phyloP scores from a whole-genome alignment of 495 filamentous ascomycete genomes.

The Neurospora sp. region DNA sequence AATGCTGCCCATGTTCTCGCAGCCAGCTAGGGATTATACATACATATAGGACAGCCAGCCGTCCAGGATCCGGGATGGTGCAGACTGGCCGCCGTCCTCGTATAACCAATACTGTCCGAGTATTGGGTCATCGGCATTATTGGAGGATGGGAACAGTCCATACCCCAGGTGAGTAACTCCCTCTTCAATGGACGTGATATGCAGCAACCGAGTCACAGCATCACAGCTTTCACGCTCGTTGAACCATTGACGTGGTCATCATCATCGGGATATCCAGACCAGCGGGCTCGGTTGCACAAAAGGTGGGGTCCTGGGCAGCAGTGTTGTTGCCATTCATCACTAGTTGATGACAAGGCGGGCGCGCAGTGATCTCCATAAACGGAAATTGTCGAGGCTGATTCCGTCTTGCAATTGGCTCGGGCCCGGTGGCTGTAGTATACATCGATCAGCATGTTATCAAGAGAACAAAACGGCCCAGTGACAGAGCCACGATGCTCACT shows the following conservation, averaged over 20 bases:
- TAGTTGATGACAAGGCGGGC: not conserved
- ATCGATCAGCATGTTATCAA: not conserved
- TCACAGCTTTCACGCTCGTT: not conserved
- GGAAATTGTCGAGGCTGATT: slow-evolving; percentile 11
- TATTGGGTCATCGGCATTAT: not conserved
- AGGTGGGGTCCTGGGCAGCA: not conserved
- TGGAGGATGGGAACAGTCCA: not conserved
- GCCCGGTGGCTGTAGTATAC: not conserved
- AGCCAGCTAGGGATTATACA: not conserved
- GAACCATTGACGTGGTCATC: not conserved
- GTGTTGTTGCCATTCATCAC: not conserved
- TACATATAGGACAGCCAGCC: not conserved
- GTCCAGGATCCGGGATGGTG: not conserved
- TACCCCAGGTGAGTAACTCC: not conserved
- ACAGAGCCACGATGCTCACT: not conserved
- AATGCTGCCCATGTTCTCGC: not conserved
- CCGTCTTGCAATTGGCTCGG: slow-evolving; percentile 15
- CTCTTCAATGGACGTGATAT: not conserved
- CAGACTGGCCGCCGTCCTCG: not conserved
- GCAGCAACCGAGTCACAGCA: not conserved
- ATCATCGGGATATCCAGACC: not conserved
- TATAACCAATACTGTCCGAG: not conserved
- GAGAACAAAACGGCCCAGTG: not conserved
- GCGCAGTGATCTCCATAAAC: slow-evolving; percentile 8
- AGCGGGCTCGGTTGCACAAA: not conserved